Conservation (phyloP, 2,329 filamentous ascomycete species). For the Aspergillus oerlinghausenensis region DNA sequence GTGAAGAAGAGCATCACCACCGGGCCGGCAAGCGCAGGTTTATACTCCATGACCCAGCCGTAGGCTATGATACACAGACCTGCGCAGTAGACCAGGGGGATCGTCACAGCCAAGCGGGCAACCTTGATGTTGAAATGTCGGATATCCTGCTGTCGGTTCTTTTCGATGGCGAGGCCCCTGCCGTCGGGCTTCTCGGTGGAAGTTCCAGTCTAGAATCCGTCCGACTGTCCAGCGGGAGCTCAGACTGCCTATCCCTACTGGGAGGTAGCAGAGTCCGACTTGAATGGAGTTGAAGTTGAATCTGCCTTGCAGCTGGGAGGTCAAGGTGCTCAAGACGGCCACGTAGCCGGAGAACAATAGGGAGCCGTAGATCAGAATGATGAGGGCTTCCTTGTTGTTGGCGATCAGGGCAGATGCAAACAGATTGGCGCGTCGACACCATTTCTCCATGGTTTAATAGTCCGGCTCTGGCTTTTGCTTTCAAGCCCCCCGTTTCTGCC, state of each 20-base stretch:
- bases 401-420: conserved; percentile 27
- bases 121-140: conserved; percentile 48
- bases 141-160: conserved; percentile 49
- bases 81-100: conserved; percentile 27
- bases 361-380: conserved; percentile 31
- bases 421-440: conserved; percentile 15
- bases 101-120: conserved; percentile 29
- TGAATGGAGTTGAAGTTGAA: conserved; percentile 21
- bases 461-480: not conserved
- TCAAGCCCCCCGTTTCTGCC: not conserved
- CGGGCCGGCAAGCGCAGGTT: conserved; percentile 28
- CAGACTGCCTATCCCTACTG: conserved; percentile 18
- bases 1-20: conserved; percentile 32
- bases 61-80: conserved; percentile 28
- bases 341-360: conserved; percentile 45
- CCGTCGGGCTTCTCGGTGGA: conserved; percentile 53
- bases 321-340: conserved; percentile 40
- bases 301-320: conserved; percentile 35
- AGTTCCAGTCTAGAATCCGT: conserved; percentile 65
- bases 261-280: conserved; percentile 21
- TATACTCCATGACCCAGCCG: conserved; percentile 36
- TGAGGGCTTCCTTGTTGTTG: conserved; percentile 27
- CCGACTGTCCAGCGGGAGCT: conserved; percentile 24
- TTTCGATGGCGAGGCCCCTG: conserved; percentile 43
- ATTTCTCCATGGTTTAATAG: conserved; percentile 8